Conservation (phyloP, 2,329 filamentous ascomycete species). For the Penicillium sp. region DNA sequence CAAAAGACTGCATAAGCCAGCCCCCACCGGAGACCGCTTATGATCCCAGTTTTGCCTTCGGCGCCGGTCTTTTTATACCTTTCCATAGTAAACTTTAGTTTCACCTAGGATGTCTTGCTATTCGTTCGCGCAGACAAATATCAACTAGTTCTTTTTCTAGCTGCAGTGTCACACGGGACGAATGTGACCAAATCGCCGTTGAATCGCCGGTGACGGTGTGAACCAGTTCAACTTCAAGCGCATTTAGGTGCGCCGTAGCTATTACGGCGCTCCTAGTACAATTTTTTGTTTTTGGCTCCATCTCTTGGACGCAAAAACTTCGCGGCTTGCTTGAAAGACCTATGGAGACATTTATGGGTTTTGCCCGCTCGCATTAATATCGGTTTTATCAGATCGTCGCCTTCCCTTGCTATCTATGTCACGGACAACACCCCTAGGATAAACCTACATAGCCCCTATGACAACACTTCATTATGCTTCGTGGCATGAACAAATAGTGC, state of each 20-base stretch:
- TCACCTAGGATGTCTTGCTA: not conserved
- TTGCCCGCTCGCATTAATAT: too few species aligned
- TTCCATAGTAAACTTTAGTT: not conserved
- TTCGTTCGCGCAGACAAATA: not conserved
- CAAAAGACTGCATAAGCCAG: not conserved
- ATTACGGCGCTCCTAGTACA: not conserved
- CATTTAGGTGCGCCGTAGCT: not conserved
- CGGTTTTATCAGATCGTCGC: too few species aligned
- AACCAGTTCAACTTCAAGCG: not conserved
- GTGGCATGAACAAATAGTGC: too few species aligned
- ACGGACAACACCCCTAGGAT: not conserved
- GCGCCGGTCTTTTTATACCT: not conserved
- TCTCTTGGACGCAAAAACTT: not conserved
- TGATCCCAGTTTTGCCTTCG: not conserved
- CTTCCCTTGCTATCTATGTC: not conserved
- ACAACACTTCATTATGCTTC: not conserved
- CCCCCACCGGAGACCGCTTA: not conserved
- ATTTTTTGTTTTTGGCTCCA: not conserved
- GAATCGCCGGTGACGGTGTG: not conserved
- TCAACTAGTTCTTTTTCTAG: not conserved
- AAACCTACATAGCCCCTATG: not conserved
- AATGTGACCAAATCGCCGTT: not conserved
- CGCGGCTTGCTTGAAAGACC: not conserved
- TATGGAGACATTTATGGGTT: too few species aligned
- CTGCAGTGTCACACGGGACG: not conserved